These are phyloP conservation scores for Cordyceps fumosorosea DNA, from an alignment of 2,329 filamentous ascomycete species.

Conservation along the genomic window DNA sequence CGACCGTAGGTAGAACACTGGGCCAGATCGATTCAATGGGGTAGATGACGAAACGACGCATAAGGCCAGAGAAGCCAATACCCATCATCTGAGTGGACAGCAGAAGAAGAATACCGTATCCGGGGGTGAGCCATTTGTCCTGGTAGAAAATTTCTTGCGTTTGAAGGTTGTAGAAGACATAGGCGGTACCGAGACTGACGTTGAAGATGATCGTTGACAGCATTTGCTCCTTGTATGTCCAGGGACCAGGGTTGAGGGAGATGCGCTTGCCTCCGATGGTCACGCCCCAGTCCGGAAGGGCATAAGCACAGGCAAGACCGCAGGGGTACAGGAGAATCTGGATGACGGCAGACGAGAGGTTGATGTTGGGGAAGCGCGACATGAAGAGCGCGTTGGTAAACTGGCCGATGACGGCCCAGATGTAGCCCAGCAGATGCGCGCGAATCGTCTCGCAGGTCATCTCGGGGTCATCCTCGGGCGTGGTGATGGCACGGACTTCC, in stretches of 20 bases:
- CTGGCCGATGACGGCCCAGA: constrained; percentile 11
- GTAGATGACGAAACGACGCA: constrained; percentile 24
- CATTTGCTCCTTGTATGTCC: constrained; percentile 35
- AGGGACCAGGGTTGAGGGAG: constrained; percentile 33
- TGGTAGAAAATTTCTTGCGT: constrained; percentile 23
- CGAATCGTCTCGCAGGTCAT: constrained; percentile 8
- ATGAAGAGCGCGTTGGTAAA: constrained; percentile 8
- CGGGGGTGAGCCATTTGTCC: constrained; percentile 13
- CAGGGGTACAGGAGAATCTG: constrained; percentile 10
- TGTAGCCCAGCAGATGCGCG: constrained; percentile 4
- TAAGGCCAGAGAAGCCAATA: constrained; percentile 26
- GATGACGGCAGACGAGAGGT: constrained; percentile 3
- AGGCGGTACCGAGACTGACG: constrained; percentile 29
- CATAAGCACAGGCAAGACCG: neutral
- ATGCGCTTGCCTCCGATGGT: constrained; percentile 12
- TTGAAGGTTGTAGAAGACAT: constrained; percentile 29
- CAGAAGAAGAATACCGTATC: constrained; percentile 28
- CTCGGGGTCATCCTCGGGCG: neutral
- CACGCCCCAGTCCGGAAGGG: constrained; percentile 10
- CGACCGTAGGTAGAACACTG: constrained; percentile 22
- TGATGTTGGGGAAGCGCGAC: constrained; percentile 10
- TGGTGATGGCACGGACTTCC: constrained; percentile 11
- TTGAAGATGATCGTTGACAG: constrained; percentile 32
- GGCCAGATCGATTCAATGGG: constrained; percentile 10
- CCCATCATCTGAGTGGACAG: constrained; percentile 28